Percentiles rank a stretch among this genome's conserved stretches.
These are phyloP conservation scores for Aspergillus steynii DNA, from an alignment of 495 filamentous ascomycete genomes.

Conservation along the genomic window DNA sequence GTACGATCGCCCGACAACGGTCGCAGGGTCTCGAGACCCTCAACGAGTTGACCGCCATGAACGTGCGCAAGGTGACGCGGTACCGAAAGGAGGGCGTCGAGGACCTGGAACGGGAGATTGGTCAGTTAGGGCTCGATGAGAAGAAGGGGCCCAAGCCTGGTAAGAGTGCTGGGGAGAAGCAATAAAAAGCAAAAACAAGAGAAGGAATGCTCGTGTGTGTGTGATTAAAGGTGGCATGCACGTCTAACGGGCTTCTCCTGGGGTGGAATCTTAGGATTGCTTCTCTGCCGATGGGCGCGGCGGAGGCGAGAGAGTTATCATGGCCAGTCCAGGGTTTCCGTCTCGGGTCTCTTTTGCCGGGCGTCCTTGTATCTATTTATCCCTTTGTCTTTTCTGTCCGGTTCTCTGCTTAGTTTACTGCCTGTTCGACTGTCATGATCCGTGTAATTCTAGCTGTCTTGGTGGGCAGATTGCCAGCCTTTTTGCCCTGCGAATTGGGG, in stretches of 20 bases:
- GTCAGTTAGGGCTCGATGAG: conserved; percentile 47
- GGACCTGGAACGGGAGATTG: conserved; percentile 70
- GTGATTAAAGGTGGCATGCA: not conserved
- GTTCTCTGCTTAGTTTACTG: conserved; percentile 4
- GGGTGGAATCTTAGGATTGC: too few species aligned
- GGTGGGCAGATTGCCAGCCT: not conserved
- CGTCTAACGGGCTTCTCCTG: too few species aligned
- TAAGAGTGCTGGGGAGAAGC: conserved; percentile 12
- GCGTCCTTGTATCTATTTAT: conserved; percentile 6
- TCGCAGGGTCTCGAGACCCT: conserved; percentile 49
- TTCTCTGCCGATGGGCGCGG: not conserved
- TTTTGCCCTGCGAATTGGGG: not conserved
- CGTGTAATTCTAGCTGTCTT: conserved; percentile 23
- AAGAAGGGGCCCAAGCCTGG: conserved; percentile 10
- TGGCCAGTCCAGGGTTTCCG: not conserved
- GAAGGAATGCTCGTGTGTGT: not conserved
- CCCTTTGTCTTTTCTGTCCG: conserved; percentile 7
- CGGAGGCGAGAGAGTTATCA: not conserved
- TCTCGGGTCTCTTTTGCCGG: not conserved
- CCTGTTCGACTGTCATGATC: conserved; percentile 4
- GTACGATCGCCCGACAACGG: conserved; percentile 66
- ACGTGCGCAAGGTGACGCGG: conserved; percentile 81
- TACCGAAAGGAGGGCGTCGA: conserved; percentile 68
- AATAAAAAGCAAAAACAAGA: conserved; percentile 4
- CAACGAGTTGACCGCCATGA: conserved; percentile 69